Conservation (phyloP, 768 basidiomycete genomes). For the Lactarius vividus region DNA sequence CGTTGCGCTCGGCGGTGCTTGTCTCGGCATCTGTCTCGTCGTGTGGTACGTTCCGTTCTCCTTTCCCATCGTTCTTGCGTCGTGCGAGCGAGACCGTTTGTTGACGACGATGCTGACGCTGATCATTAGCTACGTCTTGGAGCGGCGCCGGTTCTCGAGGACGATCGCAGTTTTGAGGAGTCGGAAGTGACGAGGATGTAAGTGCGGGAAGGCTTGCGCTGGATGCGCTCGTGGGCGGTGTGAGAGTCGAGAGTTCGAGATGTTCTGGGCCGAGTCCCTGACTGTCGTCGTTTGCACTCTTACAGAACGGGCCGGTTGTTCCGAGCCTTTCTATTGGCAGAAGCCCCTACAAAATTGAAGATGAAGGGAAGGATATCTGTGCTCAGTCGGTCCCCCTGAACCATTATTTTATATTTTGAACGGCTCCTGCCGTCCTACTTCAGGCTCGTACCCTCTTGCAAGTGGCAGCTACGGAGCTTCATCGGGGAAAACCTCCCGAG, state of each 20-base stretch:
- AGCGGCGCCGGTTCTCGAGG: background rate
- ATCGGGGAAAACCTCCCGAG: no score
- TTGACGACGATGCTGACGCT: background rate
- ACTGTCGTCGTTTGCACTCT: slow-evolving; percentile 34
- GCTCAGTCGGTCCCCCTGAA: no score
- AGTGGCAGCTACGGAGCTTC: slow-evolving; percentile 35
- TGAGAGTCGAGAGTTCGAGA: no score
- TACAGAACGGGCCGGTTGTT: no score
- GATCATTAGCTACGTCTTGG: background rate
- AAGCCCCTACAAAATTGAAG: no score
- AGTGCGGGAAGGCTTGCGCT: no score
- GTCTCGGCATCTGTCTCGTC: slow-evolving; percentile 20
- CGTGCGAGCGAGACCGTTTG: background rate
- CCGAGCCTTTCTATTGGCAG: no score
- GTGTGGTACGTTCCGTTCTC: background rate
- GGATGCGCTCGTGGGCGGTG: slow-evolving; percentile 25
- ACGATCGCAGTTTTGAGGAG: background rate
- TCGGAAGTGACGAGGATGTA: background rate
- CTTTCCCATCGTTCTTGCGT: background rate
- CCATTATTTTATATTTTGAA: no score
- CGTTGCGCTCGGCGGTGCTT: slow-evolving; percentile 30
- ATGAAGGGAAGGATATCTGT: no score
- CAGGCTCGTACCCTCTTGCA: no score
- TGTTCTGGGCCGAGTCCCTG: no score
- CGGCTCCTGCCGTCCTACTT: no score